Evolutionary conservation across 2,329 filamentous ascomycete species (phyloP), one percentile per base, ranked within the genome.

Genomic region (Geosmithia morbida): DNA sequence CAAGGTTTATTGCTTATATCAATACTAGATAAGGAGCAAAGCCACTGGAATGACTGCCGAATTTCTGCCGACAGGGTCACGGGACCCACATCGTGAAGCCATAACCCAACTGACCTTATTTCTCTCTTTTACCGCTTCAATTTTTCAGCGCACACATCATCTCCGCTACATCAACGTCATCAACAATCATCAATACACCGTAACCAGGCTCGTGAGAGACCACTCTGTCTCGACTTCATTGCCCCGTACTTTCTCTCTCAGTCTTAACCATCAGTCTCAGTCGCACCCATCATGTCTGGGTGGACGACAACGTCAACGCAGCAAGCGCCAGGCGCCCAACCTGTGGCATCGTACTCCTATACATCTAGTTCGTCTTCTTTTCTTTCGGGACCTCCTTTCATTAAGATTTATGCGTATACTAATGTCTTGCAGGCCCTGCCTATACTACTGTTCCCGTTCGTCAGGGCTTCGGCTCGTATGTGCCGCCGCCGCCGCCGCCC

Each of bases 391-490:
- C 30, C 41, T 19, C 22, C 4, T 26, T 26, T 26, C 17, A 10
- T 10, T 8, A n/a, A 46, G 7, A 17, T 26, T n/a, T 33, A n/a
- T 7, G 17, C 11, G 11, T 45, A 49, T 45, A 20, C 59, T 65
- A 51, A 65, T 51, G 13, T 37, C 29, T 30, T 7, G n/a, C 48
- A 64, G 67, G 69, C 53, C 71, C 75, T 56, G 77, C 77, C 50
- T 82, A 74, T 56, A 79, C 74, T 50, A 66, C 75, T 53, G 78
- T 82, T 52, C 70, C 74, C 63, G 75, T 79, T 57, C 77, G 77
- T 55, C 77, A 78, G 63, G 72, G 67, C 54, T 76, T 81, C 60
- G 66, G 67, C 58, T 64, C 71, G 55, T 69, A 66, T 54, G 52
- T 58, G 47, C 58, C 63, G 51, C 59, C 65, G 54, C 56, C 64